Base-by-base conservation (phyloP, 306 rosid species). In the Canavalia gladiata region DNA sequence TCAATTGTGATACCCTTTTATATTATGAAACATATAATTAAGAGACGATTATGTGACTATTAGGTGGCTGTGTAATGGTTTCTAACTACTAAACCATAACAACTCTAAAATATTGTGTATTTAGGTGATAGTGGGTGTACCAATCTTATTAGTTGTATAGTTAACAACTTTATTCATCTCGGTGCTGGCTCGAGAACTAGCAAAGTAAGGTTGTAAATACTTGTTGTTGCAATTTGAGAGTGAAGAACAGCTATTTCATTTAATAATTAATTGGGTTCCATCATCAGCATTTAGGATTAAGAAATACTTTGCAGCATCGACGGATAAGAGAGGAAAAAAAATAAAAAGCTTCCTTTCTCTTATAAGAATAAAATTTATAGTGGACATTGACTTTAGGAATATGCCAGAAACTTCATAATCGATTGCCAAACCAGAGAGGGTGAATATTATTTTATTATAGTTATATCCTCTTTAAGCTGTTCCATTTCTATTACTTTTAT, bases 101-200 rank as follows among this genome's bases (percentile, higher is more conserved):
- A 74, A 63, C 77, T 69, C 81, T 43, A 70, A 68, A 74, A 62
- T 69, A 55, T 68, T 57, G 51, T 33, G 25, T 59, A 68, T 75
- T 76, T 77, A 29, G 87, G 81, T 68, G 57, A 63, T 65, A 69
- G 84, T 84, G 78, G 86, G 78, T 84, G 72, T 68, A 68, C 88
- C 72, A 77, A 76, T 81, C 72, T 43, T 62, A 37, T 68, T 69
- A 56, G 46, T 57, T 74, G 45, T 57, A 43, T 42, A 64, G 10
- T 65, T 42, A 8, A 59, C 57, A 58, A 43, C 34, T 59, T 45
- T 75, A 45, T 75, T 43, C 45, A 43, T 58, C 29, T 58, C 42
- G 33, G 28, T 43, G 42, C 1, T 37, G 50, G 66, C 6, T 55
- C 3, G 2, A 41, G 33, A 39, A 35, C 29, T 73, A 56, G 55